Evolutionary conservation across 2,329 filamentous ascomycete genomes (phyloP).

Genomic region (Fonsecaea erecta): DNA sequence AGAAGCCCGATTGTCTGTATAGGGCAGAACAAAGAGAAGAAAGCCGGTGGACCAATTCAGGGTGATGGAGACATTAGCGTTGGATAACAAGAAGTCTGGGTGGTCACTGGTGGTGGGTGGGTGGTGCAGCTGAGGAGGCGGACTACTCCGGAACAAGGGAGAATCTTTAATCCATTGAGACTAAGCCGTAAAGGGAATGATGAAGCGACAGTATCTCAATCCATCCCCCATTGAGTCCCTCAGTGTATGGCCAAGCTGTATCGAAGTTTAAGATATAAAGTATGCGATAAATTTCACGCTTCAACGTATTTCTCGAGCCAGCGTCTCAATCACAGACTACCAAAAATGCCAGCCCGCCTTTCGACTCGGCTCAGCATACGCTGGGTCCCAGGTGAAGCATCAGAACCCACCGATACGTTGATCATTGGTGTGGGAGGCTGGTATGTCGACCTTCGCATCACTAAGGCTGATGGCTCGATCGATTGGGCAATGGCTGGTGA

Average conservation of each 20-base stretch:
- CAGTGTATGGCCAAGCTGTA: neutral
- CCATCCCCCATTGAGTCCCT: neutral
- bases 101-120: too few relatives aligned
- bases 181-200: slow-evolving; percentile 17
- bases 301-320: too few relatives aligned
- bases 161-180: neutral
- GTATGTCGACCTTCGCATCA: slow-evolving; percentile 51
- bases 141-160: slow-evolving; percentile 1
- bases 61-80: too few relatives aligned
- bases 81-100: neutral
- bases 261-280: neutral
- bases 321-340: neutral
- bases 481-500: slow-evolving; percentile 54
- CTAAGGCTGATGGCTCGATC: slow-evolving; percentile 43
- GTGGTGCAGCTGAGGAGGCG: too few relatives aligned
- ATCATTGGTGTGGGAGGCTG: slow-evolving; percentile 50
- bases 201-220: slow-evolving; percentile 14
- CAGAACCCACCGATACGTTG: slow-evolving; percentile 51
- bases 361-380: slow-evolving; percentile 51
- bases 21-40: neutral
- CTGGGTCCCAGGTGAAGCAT: slow-evolving; percentile 49
- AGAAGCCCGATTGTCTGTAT: neutral
- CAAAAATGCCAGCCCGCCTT: slow-evolving; percentile 26
- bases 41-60: too few relatives aligned
- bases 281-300: neutral